A percentile compares a stretch with the other conserved stretches of the same genome.
Evolutionary conservation across 2,329 filamentous ascomycete genomes (phyloP).

Genomic region (Neonectria faginata): DNA sequence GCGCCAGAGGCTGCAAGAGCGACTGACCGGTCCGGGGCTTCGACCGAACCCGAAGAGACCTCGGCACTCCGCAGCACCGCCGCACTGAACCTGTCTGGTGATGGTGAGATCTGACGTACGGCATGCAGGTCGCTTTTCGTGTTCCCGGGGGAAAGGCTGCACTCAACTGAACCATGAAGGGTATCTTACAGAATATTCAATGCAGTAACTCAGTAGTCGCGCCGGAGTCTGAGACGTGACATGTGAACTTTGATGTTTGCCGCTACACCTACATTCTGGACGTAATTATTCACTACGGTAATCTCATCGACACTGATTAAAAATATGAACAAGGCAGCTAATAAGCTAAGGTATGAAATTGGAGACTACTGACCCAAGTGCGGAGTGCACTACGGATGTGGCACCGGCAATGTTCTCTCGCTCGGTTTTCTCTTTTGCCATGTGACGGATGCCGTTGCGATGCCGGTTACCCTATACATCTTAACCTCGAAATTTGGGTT

Average conservation of each 20-base stretch:
- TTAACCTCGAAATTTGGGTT: background rate
- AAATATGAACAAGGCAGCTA: background rate
- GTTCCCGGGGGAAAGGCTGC: background rate
- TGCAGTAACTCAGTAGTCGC: too few relatives aligned
- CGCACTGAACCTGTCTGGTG: background rate
- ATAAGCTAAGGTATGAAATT: background rate
- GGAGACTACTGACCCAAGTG: background rate
- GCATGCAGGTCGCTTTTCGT: background rate
- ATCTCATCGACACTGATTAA: background rate
- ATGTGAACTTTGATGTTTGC: too few relatives aligned
- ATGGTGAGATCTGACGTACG: background rate
- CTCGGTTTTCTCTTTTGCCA: background rate
- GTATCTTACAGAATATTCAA: too few relatives aligned
- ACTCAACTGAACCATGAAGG: background rate
- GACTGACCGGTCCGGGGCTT: conserved; percentile 28
- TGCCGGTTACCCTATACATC: background rate
- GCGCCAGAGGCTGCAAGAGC: background rate
- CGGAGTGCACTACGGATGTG: background rate
- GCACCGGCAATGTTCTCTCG: background rate
- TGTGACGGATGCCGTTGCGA: background rate
- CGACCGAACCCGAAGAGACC: conserved; percentile 39
- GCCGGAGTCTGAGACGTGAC: too few relatives aligned
- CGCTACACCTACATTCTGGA: background rate
- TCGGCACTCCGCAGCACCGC: conserved; percentile 37
- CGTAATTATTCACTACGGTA: background rate